A percentile compares a stretch with the other conserved stretches of the same genome.
These are phyloP conservation scores for Juncus inflexus DNA, from an alignment of 176 grass and related monocot genomes.

Conservation along the genomic window DNA sequence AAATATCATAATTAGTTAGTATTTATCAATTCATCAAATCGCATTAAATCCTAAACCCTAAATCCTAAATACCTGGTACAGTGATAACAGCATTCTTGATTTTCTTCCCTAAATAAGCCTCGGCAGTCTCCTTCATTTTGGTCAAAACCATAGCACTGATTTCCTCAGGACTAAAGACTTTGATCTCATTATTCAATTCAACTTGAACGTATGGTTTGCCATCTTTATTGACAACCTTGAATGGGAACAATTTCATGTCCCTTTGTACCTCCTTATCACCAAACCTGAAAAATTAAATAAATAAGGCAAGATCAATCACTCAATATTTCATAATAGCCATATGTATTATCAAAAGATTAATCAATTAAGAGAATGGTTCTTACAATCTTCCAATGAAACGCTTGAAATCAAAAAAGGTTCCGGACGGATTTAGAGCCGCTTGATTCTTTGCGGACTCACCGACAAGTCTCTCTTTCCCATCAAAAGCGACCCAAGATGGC, in stretches of 20 bases:
- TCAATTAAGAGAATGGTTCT: not conserved
- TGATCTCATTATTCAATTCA: conserved; percentile 58
- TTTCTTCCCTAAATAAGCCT: conserved; percentile 65
- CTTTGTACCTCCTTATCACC: conserved; percentile 72
- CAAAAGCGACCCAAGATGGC: too few relatives aligned
- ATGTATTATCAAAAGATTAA: not conserved
- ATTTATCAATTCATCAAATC: not conserved
- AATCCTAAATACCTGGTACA: conserved; percentile 49
- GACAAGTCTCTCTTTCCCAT: too few relatives aligned
- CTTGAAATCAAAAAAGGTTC: conserved; percentile 73
- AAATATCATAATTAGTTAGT: not conserved
- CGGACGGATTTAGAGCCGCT: not conserved
- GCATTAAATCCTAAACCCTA: not conserved
- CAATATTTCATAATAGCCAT: not conserved
- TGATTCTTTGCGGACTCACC: too few relatives aligned
- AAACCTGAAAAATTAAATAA: conserved; percentile 31
- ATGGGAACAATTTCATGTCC: conserved; percentile 78
- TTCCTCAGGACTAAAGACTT: conserved; percentile 73
- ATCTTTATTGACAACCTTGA: conserved; percentile 68
- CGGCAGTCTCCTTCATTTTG: too few relatives aligned
- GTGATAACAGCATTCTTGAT: conserved; percentile 59
- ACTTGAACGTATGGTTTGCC: conserved; percentile 68
- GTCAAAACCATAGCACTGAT: conserved; percentile 40
- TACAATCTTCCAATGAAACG: conserved; percentile 75
- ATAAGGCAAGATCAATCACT: not conserved